Percentiles rank a stretch among this genome's conserved stretches.
These are phyloP conservation scores for Porphyridium purpureum DNA, from an alignment of 23 red algal genomes.

Conservation along the genomic window DNA sequence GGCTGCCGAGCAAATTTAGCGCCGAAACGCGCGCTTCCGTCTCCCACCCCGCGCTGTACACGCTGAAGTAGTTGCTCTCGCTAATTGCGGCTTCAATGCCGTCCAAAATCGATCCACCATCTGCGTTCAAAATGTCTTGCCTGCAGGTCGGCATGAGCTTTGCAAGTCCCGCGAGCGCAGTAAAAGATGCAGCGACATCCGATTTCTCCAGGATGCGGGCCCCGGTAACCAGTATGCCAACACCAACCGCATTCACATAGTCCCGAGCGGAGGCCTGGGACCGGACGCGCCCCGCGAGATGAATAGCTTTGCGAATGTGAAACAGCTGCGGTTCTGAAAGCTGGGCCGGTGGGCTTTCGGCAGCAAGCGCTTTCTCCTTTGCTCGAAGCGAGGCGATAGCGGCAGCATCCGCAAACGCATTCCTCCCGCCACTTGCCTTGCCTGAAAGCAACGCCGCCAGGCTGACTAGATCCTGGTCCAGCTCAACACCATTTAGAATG, in stretches of 20 bases:
- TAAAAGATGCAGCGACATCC: conserved; percentile 16
- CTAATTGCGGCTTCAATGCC: conserved; percentile 4
- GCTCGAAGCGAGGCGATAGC: conserved; percentile 19
- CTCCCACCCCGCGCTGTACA: conserved; percentile 22
- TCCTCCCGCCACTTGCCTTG: background rate
- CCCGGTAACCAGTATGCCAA: conserved; percentile 15
- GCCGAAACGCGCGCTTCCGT: conserved; percentile 46
- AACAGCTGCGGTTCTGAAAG: conserved; percentile 17
- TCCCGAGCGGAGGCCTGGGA: conserved; percentile 13
- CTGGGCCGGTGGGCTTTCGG: conserved; percentile 9
- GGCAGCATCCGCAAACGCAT: conserved; percentile 22
- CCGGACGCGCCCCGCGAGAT: conserved; percentile 26
- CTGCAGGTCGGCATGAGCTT: conserved; percentile 19
- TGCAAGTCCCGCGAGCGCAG: conserved; percentile 43
- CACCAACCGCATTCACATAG: conserved; percentile 30
- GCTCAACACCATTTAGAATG: conserved; percentile 3
- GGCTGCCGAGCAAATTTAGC: conserved; percentile 43
- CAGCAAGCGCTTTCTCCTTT: background rate
- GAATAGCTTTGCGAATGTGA: no score
- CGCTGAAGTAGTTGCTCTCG: no score
- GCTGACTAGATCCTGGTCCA: conserved; percentile 7
- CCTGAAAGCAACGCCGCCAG: conserved; percentile 4
- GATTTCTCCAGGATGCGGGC: conserved; percentile 10
- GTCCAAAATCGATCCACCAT: conserved; percentile 4
- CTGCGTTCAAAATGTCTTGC: conserved; percentile 14